A percentile compares a stretch with the other conserved stretches of the same genome.
Conservation (phyloP, 2,329 filamentous ascomycete genomes). For the Stromatinia cepivora region DNA sequence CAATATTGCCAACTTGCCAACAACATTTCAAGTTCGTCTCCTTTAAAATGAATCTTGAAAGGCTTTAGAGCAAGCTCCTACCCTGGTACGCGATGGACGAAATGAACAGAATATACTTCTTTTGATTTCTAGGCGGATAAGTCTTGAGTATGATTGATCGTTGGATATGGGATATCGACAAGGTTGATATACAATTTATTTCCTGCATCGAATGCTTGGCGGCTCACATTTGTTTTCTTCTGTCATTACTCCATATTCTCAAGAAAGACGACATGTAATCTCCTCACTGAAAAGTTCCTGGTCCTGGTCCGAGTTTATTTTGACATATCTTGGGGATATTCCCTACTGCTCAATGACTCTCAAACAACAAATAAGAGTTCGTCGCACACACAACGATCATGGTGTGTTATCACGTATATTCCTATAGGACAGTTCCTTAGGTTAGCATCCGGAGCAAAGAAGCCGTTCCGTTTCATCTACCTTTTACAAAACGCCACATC, state of each 20-base stretch:
- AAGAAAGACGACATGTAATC: no score
- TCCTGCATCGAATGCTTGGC: not conserved
- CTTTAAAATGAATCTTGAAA: not conserved
- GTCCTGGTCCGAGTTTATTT: not conserved
- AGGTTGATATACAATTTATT: not conserved
- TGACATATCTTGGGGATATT: not conserved
- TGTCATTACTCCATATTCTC: no score
- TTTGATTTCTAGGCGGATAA: not conserved
- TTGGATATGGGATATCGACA: not conserved
- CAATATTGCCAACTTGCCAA: slow-evolving; percentile 10
- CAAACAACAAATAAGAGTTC: not conserved
- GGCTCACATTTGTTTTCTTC: not conserved
- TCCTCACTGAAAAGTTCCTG: not conserved
- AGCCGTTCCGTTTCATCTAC: slow-evolving; percentile 5
- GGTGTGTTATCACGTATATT: slow-evolving; percentile 1
- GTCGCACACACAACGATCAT: not conserved
- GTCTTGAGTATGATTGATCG: not conserved
- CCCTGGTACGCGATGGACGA: not conserved
- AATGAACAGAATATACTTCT: not conserved
- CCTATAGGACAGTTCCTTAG: not conserved
- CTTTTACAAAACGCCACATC: slow-evolving; percentile 11
- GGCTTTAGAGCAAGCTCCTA: not conserved
- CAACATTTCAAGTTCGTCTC: not conserved
- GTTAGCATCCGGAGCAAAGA: slow-evolving; percentile 7
- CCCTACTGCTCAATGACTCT: not conserved